Evolutionary conservation across 2,329 filamentous ascomycete genomes (phyloP), one percentile per base, ranked within the genome.

Genomic region (Fusarium bulbicola): DNA sequence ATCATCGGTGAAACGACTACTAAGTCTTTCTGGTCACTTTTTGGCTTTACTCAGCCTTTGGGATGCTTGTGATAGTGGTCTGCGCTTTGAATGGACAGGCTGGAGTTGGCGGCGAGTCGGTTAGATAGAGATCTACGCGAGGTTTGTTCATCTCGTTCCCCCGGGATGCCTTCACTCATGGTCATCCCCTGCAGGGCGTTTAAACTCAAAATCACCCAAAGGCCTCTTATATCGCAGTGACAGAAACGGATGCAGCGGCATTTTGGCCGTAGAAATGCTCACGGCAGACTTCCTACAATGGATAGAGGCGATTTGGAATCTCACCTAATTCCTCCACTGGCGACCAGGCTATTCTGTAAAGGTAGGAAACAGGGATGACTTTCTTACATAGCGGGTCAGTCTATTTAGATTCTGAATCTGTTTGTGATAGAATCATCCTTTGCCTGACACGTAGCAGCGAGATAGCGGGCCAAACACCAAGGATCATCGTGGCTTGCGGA

Each of bases 51-150:
- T 40, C 15, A 57, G 26, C 30, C 24, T 16, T 47, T 24, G 16
- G 5, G 9, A 50, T 26, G n/a, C 54, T n/a, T 21, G 30, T 59
- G 43, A 43, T 49, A 26, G 12, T 28, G 20, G 26, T n/a, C 28
- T 37, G 8, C 7, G 11, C 49, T 32, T 21, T 32, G 16, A n/a
- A 37, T 45, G 32, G 32, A 26, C 14, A 7, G 13, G n/a, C 30
- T 16, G 13, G 7, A 26, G 26, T 26, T 26, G 26, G 26, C 26
- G 26, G 21, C 15, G 24, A 21, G 28, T 24, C 56, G 32, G 20
- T 47, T 50, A 49, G 56, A 50, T 40, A 50, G 56, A 24, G 56
- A 59, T 59, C 56, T 59, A 52, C 16, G 26, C 32, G 42, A 52
- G 10, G 21, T 49, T 37, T 37, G 57, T 50, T 52, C 21, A 59